Percentiles rank a stretch among this genome's conserved stretches.
Conservation (phyloP, 257 asterid species). For the Ligustrum vulgare region DNA sequence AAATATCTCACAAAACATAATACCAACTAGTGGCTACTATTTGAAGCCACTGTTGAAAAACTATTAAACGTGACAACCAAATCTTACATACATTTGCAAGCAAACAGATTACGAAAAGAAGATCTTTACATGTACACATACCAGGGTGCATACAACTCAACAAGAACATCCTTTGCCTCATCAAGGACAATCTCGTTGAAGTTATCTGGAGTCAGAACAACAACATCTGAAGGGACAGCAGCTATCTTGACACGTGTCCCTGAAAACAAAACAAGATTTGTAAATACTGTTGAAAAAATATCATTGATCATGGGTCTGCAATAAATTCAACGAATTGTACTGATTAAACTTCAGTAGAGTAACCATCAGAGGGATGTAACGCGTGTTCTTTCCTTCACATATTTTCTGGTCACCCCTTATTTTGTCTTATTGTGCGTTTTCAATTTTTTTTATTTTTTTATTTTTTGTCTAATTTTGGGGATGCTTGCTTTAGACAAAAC, state of each 20-base stretch:
- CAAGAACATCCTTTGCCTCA: constrained; percentile 77
- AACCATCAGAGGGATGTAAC: neutral
- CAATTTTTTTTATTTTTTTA: too few species aligned
- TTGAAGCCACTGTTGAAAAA: neutral
- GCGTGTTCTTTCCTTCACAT: neutral
- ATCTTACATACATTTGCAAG: neutral
- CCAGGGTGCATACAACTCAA: constrained; percentile 98
- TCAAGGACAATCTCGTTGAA: constrained; percentile 81
- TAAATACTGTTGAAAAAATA: neutral
- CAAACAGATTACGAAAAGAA: neutral
- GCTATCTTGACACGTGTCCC: constrained; percentile 90
- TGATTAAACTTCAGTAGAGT: neutral
- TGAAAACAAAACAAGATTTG: constrained; percentile 29
- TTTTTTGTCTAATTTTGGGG: too few species aligned
- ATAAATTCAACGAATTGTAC: neutral
- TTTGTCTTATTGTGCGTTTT: too few species aligned
- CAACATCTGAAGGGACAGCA: constrained; percentile 70
- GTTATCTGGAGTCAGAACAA: constrained; percentile 66
- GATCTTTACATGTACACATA: constrained; percentile 28
- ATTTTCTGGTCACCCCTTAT: neutral
- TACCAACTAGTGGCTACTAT: neutral
- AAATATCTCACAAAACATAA: constrained; percentile 25
- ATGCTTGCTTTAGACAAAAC: too few species aligned
- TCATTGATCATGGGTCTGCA: neutral
- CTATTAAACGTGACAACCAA: neutral